Percentiles rank a stretch among this genome's conserved stretches.
These are phyloP conservation scores for Cystoderma amianthinum DNA, from an alignment of 768 basidiomycete species.

Conservation along the genomic window DNA sequence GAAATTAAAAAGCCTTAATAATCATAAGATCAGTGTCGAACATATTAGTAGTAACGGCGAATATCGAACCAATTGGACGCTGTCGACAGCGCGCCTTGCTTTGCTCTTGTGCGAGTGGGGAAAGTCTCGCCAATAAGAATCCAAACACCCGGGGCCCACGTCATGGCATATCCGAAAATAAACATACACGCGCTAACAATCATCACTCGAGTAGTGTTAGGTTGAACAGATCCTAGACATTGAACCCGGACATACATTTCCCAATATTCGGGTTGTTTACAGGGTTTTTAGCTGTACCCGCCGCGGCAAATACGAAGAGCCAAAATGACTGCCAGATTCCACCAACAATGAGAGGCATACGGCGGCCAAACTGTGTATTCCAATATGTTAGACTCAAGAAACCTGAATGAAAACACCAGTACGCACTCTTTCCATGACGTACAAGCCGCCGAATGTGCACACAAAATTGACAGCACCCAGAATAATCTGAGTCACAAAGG, in stretches of 20 bases:
- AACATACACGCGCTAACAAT: conserved; percentile 66
- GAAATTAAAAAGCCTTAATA: conserved; percentile 53
- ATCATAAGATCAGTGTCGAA: neutral
- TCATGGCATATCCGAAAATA: conserved; percentile 65
- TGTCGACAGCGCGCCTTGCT: conserved; percentile 63
- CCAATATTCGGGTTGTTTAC: conserved; percentile 39
- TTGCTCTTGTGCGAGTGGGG: conserved; percentile 63
- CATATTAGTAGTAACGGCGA: conserved; percentile 1
- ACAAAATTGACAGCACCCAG: conserved; percentile 67
- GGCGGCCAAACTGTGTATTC: conserved; percentile 47
- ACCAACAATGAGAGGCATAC: conserved; percentile 57
- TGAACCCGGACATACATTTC: conserved; percentile 25
- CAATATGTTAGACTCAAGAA: neutral
- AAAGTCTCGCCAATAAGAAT: conserved; percentile 76
- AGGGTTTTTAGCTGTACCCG: conserved; percentile 59
- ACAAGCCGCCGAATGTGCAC: conserved; percentile 68
- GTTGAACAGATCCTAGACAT: too few relatives aligned
- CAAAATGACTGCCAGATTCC: conserved; percentile 65
- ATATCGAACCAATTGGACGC: conserved; percentile 44
- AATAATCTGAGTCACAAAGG: conserved; percentile 70
- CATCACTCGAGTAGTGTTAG: conserved; percentile 31
- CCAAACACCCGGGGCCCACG: conserved; percentile 75
- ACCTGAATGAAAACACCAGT: too few relatives aligned
- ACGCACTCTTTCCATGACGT: conserved; percentile 59
- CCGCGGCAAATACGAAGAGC: conserved; percentile 70